These are phyloP conservation scores for Neonothopanus nambi DNA, from an alignment of 1,284 basidiomycete species.

Conservation along the genomic window DNA sequence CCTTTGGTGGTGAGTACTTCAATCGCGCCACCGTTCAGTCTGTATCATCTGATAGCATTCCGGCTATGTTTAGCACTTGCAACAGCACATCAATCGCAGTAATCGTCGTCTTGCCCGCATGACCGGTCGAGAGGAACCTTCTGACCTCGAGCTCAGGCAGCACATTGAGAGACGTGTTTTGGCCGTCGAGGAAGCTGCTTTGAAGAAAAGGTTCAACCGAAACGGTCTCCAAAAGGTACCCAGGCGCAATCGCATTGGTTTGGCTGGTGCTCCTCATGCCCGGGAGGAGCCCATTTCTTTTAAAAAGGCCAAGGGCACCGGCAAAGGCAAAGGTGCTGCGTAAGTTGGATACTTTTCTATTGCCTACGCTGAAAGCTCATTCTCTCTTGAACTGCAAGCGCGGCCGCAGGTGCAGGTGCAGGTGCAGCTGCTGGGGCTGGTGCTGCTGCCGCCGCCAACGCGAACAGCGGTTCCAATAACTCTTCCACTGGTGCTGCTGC, in stretches of 20 bases:
- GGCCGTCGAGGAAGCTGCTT: slow-evolving; percentile 34
- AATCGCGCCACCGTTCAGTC: slow-evolving; percentile 8
- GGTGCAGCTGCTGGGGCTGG: slow-evolving; percentile 1
- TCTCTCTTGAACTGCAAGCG: not conserved
- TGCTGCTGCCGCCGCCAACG: slow-evolving; percentile 6
- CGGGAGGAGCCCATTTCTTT: slow-evolving; percentile 3
- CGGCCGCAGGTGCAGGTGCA: not conserved
- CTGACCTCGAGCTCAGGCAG: slow-evolving; percentile 46
- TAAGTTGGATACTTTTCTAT: not conserved
- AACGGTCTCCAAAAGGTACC: slow-evolving; percentile 5
- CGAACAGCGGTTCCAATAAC: slow-evolving; percentile 11
- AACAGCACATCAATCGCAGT: slow-evolving; percentile 72
- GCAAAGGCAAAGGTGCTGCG: not conserved
- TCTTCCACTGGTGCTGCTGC: slow-evolving; percentile 9
- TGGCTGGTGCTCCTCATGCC: slow-evolving; percentile 22
- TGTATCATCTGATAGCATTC: slow-evolving; percentile 1
- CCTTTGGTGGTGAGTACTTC: slow-evolving; percentile 58
- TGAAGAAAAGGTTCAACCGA: slow-evolving; percentile 30
- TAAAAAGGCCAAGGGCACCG: slow-evolving; percentile 6
- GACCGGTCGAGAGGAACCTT: slow-evolving; percentile 56
- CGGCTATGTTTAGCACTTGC: slow-evolving; percentile 47
- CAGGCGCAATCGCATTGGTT: slow-evolving; percentile 31
- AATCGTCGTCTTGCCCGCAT: slow-evolving; percentile 69
- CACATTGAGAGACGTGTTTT: slow-evolving; percentile 58
- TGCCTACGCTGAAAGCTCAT: too few species aligned